Evolutionary conservation across 2,329 filamentous ascomycete genomes (phyloP), one percentile per base, ranked within the genome.

Genomic region (Pseudonectria buxi): DNA sequence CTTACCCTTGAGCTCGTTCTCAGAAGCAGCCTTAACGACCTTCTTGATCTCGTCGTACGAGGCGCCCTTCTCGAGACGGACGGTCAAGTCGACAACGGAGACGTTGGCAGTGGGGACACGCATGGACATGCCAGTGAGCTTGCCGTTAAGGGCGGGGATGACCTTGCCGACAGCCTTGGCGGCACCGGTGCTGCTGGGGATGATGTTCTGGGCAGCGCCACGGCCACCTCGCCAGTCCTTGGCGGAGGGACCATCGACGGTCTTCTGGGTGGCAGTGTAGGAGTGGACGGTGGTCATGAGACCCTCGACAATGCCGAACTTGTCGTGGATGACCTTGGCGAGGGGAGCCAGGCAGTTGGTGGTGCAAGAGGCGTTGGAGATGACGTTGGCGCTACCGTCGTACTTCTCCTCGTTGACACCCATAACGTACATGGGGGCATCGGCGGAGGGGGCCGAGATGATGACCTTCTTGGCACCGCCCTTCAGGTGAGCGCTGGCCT

Each of bases 121-220:
- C 85, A 98, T 92, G 61, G 92, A 79, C 92, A 98, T 96, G 74
- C 92, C 92, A 53, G 92, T 98, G 54, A 96, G 87, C 83, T 98
- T 98, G 80, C 92, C 92, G 74, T 96, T 96, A 55, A 98, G 82
- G 56, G 79, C 73, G 57, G 92, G 92, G 61, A 96, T 96, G 76
- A 96, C 92, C 84, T 98, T 98, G 74, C 92, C 92, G 73, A 98
- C 92, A 64, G 92, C 92, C 87, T 98, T 98, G 67, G 92, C 92
- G 68, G 92, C 92, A 81, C 92, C 92, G 52, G 92, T 98, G 80
- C 86, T 94, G 76, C 81, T 87, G 70, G 92, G 92, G 63, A 98
- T 96, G 79, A 96, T 96, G 84, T 98, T 96, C 78, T 94, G 86
- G 63, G 92, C 92, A 72, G 92, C 92, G 58, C 86, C 89, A 74